phyloP scores from a whole-genome alignment of 768 basidiomycete genomes.

The Dentipellis sp. region DNA sequence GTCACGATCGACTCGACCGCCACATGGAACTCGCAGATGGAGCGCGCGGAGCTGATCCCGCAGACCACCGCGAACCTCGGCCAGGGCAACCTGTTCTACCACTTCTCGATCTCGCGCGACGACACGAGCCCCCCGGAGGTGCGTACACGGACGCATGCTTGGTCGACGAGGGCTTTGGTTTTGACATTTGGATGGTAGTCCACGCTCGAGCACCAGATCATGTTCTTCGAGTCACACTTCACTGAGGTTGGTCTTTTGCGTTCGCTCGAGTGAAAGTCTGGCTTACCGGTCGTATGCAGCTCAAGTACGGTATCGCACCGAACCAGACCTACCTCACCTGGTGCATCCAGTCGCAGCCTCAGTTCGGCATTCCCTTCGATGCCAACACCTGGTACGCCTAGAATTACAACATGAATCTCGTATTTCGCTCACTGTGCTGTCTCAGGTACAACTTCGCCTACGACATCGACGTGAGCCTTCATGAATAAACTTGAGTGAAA shows the following conservation, averaged over 20 bases:
- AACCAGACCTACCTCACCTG: slow-evolving; percentile 42
- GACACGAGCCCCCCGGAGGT: slow-evolving; percentile 45
- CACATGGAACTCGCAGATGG: slow-evolving; percentile 44
- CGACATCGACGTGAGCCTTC: slow-evolving; percentile 43
- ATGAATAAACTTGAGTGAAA: not conserved
- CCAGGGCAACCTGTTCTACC: slow-evolving; percentile 49
- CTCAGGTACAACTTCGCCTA: slow-evolving; percentile 48
- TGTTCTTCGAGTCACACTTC: slow-evolving; percentile 58
- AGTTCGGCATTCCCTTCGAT: slow-evolving; percentile 43
- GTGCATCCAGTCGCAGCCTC: slow-evolving; percentile 35
- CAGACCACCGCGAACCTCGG: slow-evolving; percentile 46
- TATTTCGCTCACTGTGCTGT: not conserved
- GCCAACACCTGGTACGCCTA: slow-evolving; percentile 38
- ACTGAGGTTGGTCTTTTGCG: slow-evolving; percentile 32
- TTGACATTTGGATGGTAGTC: slow-evolving; percentile 23
- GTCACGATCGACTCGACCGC: slow-evolving; percentile 45
- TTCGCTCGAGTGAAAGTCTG: not conserved
- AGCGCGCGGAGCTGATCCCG: slow-evolving; percentile 24
- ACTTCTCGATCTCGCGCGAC: slow-evolving; percentile 46
- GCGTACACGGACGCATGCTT: slow-evolving; percentile 7
- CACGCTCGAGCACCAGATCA: slow-evolving; percentile 48
- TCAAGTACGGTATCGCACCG: slow-evolving; percentile 48
- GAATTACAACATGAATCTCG: not conserved
- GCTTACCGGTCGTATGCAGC: slow-evolving; percentile 18
- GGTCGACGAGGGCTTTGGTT: not conserved